phyloP scores from a whole-genome alignment of 2,329 filamentous ascomycete species.

The Coleophoma eucalyptorum region DNA sequence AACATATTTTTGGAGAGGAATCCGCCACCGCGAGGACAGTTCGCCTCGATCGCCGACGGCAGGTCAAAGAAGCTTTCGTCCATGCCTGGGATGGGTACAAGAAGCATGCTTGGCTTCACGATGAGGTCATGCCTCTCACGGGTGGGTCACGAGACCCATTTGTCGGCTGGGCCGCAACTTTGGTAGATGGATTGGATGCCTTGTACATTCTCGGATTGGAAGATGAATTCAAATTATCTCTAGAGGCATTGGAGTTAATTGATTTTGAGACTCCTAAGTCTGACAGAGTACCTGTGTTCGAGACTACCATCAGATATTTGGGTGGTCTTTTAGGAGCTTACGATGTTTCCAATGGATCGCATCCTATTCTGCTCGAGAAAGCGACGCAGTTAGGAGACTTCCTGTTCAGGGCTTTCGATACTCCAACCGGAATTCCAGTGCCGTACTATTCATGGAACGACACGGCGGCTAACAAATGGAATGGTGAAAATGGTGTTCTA shows the following conservation, averaged over 20 bases:
- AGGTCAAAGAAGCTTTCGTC: slow-evolving; percentile 16
- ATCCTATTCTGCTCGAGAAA: slow-evolving; percentile 50
- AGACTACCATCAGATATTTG: slow-evolving; percentile 17
- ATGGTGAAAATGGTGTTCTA: slow-evolving; percentile 5
- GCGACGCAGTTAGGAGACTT: slow-evolving; percentile 65
- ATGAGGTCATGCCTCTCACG: slow-evolving; percentile 74
- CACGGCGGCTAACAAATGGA: neutral
- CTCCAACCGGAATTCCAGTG: slow-evolving; percentile 84
- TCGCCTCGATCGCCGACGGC: slow-evolving; percentile 4
- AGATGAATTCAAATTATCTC: slow-evolving; percentile 73
- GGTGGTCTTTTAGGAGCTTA: slow-evolving; percentile 15
- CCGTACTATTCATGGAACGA: slow-evolving; percentile 70
- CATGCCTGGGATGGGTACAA: slow-evolving; percentile 71
- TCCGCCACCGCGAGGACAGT: neutral
- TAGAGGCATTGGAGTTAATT: slow-evolving; percentile 50
- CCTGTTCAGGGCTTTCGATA: slow-evolving; percentile 68
- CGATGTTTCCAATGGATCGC: slow-evolving; percentile 5
- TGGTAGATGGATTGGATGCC: slow-evolving; percentile 78
- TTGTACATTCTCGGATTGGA: slow-evolving; percentile 79
- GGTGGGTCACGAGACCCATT: slow-evolving; percentile 71
- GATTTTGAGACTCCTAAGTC: slow-evolving; percentile 12
- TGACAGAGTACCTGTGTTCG: slow-evolving; percentile 14
- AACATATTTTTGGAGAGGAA: slow-evolving; percentile 5
- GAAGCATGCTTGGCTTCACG: slow-evolving; percentile 73
- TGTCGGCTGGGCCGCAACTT: slow-evolving; percentile 81